phyloP scores from a whole-genome alignment of 2,329 filamentous ascomycete genomes.

The Cladophialophora yegresii region DNA sequence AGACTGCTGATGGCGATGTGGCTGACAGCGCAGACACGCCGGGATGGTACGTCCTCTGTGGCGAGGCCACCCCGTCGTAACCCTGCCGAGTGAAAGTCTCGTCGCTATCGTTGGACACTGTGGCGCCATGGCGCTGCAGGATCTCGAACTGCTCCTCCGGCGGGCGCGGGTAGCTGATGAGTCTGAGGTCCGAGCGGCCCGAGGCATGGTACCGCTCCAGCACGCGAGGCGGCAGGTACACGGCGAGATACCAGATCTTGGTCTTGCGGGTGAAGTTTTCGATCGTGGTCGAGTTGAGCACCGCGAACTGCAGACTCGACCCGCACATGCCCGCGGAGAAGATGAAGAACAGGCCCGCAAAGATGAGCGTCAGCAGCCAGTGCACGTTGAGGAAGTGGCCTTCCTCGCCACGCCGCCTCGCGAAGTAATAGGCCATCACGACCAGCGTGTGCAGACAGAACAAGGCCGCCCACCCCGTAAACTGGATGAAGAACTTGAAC shows the following conservation, averaged over 20 bases:
- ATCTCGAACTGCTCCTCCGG: conserved; percentile 33
- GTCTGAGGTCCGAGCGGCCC: conserved; percentile 39
- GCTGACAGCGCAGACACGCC: neutral
- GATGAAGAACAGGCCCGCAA: conserved; percentile 73
- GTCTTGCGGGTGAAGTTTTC: conserved; percentile 68
- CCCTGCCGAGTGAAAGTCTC: conserved; percentile 11
- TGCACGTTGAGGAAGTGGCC: conserved; percentile 55
- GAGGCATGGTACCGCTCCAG: conserved; percentile 41
- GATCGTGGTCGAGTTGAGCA: conserved; percentile 79
- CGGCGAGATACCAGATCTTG: conserved; percentile 71
- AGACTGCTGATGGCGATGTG: neutral
- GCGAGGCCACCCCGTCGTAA: neutral
- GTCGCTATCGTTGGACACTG: conserved; percentile 16
- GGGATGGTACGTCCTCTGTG: conserved; percentile 18
- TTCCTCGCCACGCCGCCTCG: conserved; percentile 51
- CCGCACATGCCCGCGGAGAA: conserved; percentile 77
- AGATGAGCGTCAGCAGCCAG: conserved; percentile 65
- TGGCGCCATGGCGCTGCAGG: conserved; percentile 30
- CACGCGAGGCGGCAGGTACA: conserved; percentile 62
- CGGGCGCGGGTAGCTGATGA: conserved; percentile 47
- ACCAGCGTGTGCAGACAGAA: conserved; percentile 68
- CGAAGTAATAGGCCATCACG: conserved; percentile 65
- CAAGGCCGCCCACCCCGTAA: conserved; percentile 70
- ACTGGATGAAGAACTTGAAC: conserved; percentile 92
- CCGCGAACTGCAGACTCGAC: conserved; percentile 69